Base-by-base conservation (phyloP, 2,329 filamentous ascomycete genomes). In the Penicillium sp. region DNA sequence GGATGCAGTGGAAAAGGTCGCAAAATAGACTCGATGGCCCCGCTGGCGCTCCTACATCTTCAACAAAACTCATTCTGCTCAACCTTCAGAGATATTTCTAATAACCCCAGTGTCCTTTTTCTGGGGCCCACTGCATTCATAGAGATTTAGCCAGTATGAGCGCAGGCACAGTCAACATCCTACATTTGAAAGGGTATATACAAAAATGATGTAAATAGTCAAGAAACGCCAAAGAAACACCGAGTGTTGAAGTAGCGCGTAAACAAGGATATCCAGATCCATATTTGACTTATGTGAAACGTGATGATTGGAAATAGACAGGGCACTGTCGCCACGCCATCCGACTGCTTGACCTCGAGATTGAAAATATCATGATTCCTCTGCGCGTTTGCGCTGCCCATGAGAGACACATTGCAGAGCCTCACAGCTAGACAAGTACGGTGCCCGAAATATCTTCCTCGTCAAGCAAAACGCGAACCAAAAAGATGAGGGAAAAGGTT, bases 1-100 rank as follows among this genome's bases (percentile, higher is more conserved):
- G 62, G 81, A 84, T 58, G 89, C 86, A 38, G 80, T 84, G 19
- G 67, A 68, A 57, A 60, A 63, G 14, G 63, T 62, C 22, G 61
- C 55, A 37, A 60, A 58, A 42, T 63, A 63, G 53, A 63, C n/a
- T 22, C 13, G 38, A 43, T 19, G 10, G 14, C 43, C 28, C 16
- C 25, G 33, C 35, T 22, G 6, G 45, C 26, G 7, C 28, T 33
- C 38, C 51, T 42, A 40, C 48, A 45, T 52, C n/a, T 54, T 60
- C 42, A 54, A 54, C 49, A 54, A 35, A 51, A 38, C 55, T 55
- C 33, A 16, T 16, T 37, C 28, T 52, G 53, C 16, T 26, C 22
- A 35, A 43, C 43, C 43, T 30, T 28, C n/a, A 30, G 43, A 51
- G 35, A 51, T 40, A 19, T 40, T 40, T 43, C 40, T 43, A 35